Conservation (phyloP, 78 protist genomes). For the Dictyostelium capitatum region DNA sequence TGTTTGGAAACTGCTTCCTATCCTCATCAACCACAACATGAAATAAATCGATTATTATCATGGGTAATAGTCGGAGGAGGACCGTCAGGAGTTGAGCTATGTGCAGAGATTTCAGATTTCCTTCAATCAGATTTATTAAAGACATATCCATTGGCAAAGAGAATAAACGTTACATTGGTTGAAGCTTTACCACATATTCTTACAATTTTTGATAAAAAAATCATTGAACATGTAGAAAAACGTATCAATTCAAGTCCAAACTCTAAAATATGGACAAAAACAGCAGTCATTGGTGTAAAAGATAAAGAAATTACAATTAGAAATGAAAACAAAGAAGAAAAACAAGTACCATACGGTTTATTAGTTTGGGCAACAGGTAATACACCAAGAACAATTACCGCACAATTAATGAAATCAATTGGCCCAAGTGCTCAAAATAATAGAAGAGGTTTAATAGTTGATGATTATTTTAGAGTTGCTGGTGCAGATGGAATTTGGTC, state of each 20-base stretch:
- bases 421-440: constrained; percentile 31
- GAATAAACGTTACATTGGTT: constrained; percentile 49
- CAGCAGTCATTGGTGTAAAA: constrained; percentile 50
- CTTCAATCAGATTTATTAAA: constrained; percentile 35
- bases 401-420: constrained; percentile 6
- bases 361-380: constrained; percentile 81
- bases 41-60: constrained; percentile 66
- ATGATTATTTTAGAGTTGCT: constrained; percentile 70
- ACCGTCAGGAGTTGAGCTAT: constrained; percentile 91
- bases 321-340: constrained; percentile 18
- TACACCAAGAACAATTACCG: constrained; percentile 49
- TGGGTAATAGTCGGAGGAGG: constrained; percentile 3
- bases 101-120: constrained; percentile 89
- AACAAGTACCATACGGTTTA: constrained; percentile 34
- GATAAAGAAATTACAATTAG: constrained; percentile 39
- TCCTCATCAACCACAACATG: constrained; percentile 84
- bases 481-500: constrained; percentile 81
- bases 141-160: constrained; percentile 54
- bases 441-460: constrained; percentile 62
- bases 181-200: constrained; percentile 76
- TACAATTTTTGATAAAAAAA: constrained; percentile 58
- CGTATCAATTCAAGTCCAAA: constrained; percentile 6
- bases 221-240: constrained; percentile 74
- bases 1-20: constrained; percentile 86
- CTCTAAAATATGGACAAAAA: constrained; percentile 53